Conservation (phyloP, 306 rosid species). For the Trifolium fragiferum region DNA sequence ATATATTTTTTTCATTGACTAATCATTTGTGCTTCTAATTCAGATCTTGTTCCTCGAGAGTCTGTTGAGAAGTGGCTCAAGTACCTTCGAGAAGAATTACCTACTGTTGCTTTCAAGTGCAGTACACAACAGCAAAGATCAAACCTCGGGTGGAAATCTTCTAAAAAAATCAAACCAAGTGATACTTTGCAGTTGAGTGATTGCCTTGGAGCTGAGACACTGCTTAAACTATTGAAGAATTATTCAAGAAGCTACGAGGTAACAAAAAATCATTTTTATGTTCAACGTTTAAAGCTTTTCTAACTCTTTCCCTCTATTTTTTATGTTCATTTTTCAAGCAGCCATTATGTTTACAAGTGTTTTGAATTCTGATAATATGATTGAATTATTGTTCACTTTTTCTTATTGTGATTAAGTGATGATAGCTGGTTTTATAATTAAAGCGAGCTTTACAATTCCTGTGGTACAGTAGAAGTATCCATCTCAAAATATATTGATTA, state of each 20-base stretch:
- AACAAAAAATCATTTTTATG: background rate
- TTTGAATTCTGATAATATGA: background rate
- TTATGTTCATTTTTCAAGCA: background rate
- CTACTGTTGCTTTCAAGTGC: conserved; percentile 97
- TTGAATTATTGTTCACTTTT: background rate
- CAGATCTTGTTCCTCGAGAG: conserved; percentile 97
- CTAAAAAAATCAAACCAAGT: conserved; percentile 71
- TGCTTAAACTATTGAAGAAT: conserved; percentile 89
- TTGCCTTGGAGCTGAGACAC: conserved; percentile 97
- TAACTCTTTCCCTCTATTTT: background rate
- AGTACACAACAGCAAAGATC: conserved; percentile 94
- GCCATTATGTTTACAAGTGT: background rate
- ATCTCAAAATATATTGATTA: background rate
- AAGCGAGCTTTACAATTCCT: background rate
- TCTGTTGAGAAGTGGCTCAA: conserved; percentile 95
- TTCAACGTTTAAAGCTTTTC: background rate
- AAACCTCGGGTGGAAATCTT: conserved; percentile 90
- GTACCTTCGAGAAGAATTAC: conserved; percentile 91
- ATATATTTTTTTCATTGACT: conserved; percentile 21
- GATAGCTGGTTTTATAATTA: background rate
- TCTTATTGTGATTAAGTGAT: background rate
- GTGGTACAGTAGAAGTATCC: conserved; percentile 9
- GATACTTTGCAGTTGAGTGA: conserved; percentile 78
- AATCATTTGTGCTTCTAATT: conserved; percentile 31
- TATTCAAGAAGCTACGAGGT: conserved; percentile 98